Percentiles rank a stretch among this genome's conserved stretches.
These are phyloP conservation scores for Colletotrichum sp. DNA, from an alignment of 2,329 filamentous ascomycete species.

Conservation along the genomic window DNA sequence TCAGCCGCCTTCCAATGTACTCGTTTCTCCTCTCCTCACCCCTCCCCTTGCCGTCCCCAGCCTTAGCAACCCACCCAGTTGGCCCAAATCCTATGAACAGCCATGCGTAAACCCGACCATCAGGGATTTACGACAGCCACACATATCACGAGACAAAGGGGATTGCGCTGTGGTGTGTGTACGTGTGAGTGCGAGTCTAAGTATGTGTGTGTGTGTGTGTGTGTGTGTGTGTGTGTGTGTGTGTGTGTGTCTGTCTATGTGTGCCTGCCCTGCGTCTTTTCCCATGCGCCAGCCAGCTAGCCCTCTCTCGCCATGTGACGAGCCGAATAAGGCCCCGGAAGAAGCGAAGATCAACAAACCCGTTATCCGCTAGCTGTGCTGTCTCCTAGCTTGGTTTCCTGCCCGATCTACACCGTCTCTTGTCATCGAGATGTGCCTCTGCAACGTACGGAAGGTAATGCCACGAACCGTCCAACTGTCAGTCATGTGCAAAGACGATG, in stretches of 20 bases:
- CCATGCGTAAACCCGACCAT: background rate
- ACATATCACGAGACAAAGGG: background rate
- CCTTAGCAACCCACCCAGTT: background rate
- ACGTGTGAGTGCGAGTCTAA: background rate
- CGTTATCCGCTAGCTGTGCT: background rate
- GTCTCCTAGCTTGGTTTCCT: background rate
- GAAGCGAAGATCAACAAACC: background rate
- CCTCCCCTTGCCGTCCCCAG: background rate
- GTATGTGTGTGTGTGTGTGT: background rate
- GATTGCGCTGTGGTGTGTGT: background rate
- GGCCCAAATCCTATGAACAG: background rate
- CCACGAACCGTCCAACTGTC: background rate
- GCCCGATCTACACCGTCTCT: background rate
- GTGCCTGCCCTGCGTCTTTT: background rate
- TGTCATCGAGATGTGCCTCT: background rate
- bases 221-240: too few relatives aligned
- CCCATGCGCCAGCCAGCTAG: background rate
- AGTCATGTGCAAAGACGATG: background rate
- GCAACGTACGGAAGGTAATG: background rate
- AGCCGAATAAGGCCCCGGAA: background rate
- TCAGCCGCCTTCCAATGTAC: background rate
- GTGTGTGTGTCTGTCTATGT: too few relatives aligned
- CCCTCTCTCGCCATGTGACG: conserved; percentile 3
- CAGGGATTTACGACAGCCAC: background rate
- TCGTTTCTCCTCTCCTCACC: background rate